These are phyloP conservation scores for Nakazawaea sp. DNA, from an alignment of 805 yeast species.

Conservation along the genomic window DNA sequence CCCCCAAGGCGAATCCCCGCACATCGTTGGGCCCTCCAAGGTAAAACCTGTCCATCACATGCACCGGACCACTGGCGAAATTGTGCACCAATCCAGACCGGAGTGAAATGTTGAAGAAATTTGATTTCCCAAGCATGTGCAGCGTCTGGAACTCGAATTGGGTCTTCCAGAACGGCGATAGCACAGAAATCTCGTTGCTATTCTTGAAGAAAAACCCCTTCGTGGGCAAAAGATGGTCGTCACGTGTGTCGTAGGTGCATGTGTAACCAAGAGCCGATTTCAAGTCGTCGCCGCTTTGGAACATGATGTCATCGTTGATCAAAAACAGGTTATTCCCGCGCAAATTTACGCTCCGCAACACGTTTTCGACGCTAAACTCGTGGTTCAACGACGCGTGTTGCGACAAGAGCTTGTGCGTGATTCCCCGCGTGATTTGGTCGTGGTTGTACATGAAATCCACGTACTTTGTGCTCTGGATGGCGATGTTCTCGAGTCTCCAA, in stretches of 20 bases:
- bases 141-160: conserved; percentile 33
- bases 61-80: conserved; percentile 16
- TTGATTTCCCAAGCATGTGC: conserved; percentile 12
- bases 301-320: conserved; percentile 23
- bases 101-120: conserved; percentile 17
- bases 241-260: conserved; percentile 36
- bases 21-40: conserved; percentile 58
- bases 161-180: conserved; percentile 30
- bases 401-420: conserved; percentile 33
- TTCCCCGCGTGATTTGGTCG: conserved; percentile 36
- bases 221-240: conserved; percentile 34
- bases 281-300: conserved; percentile 37
- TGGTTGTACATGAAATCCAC: conserved; percentile 41
- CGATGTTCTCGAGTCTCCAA: conserved; percentile 30
- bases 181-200: conserved; percentile 23
- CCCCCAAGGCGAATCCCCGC: conserved; percentile 43
- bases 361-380: conserved; percentile 38
- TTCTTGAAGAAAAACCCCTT: conserved; percentile 30
- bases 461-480: conserved; percentile 35
- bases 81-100: conserved; percentile 21
- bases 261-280: conserved; percentile 37
- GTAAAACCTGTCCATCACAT: conserved; percentile 45
- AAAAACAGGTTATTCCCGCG: conserved; percentile 15
- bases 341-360: conserved; percentile 32
- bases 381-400: conserved; percentile 31